A percentile compares a stretch with the other conserved stretches of the same genome.
Conservation (phyloP, 345 rosid species). For the Aethionema arabicum region DNA sequence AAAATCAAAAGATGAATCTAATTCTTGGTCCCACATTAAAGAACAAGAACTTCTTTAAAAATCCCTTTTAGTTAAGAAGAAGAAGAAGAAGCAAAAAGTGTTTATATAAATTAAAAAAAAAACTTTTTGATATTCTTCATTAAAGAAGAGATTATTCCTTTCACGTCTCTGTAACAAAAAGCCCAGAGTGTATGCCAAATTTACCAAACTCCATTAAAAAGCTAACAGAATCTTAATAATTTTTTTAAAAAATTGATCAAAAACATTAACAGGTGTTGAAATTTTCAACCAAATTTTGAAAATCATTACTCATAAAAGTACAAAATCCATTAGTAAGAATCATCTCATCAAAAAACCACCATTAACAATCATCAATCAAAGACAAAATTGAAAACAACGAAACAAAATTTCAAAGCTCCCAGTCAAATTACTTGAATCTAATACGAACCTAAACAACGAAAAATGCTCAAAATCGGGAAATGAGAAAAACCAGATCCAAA, state of each 20-base stretch:
- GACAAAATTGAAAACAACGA: constrained; percentile 19
- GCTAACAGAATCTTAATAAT: constrained; percentile 24
- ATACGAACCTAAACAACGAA: constrained; percentile 14
- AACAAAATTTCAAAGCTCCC: constrained; percentile 7
- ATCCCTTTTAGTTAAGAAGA: constrained; percentile 27
- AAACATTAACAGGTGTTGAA: constrained; percentile 10
- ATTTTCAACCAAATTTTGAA: constrained; percentile 7
- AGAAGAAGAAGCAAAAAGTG: constrained; percentile 26
- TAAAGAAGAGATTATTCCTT: constrained; percentile 31
- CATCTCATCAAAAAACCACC: constrained; percentile 20
- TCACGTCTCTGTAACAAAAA: constrained; percentile 33
- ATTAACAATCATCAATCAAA: constrained; percentile 24
- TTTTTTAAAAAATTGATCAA: constrained; percentile 14
- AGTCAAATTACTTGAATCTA: constrained; percentile 13
- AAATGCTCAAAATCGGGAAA: constrained; percentile 20
- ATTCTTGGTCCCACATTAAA: constrained; percentile 33
- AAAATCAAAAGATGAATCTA: constrained; percentile 29
- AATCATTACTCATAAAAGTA: neutral
- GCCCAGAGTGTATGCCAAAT: constrained; percentile 31
- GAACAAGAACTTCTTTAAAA: constrained; percentile 27
- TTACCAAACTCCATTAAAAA: constrained; percentile 29
- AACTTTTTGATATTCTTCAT: constrained; percentile 5
- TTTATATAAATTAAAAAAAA: neutral
- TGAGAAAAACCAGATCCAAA: constrained; percentile 26
- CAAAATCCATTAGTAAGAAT: neutral